Percentiles rank a stretch among this genome's conserved stretches.
These are phyloP conservation scores for Volvox africanus DNA, from an alignment of 139 green algal genomes.

Conservation along the genomic window DNA sequence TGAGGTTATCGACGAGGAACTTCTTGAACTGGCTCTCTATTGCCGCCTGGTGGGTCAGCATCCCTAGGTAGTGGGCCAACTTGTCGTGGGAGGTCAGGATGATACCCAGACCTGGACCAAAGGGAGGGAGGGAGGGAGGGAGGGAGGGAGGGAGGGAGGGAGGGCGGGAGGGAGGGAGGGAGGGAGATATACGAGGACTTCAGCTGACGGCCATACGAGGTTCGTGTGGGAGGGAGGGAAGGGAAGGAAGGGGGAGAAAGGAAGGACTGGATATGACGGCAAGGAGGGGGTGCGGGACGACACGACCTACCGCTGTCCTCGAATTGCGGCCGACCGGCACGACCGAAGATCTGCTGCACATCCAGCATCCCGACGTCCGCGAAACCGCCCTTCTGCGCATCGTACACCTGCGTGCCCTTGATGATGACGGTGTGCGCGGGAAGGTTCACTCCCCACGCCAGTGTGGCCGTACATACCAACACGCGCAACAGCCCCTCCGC, in stretches of 20 bases:
- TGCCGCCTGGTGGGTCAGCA: conserved; percentile 91
- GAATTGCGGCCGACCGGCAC: conserved; percentile 92
- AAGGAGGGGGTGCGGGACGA: not conserved
- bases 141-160: not conserved
- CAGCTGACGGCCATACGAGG: not conserved
- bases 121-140: not conserved
- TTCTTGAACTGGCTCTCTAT: conserved; percentile 92
- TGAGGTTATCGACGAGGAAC: conserved; percentile 80
- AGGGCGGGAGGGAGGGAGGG: not conserved
- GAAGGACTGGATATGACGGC: not conserved
- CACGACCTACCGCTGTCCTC: conserved; percentile 68
- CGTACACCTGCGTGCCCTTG: conserved; percentile 99
- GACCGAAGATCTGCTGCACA: conserved; percentile 99
- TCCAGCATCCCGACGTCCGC: conserved; percentile 96
- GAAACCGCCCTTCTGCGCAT: conserved; percentile 93
- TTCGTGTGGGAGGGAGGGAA: not conserved
- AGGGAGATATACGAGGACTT: not conserved
- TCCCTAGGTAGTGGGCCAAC: conserved; percentile 95
- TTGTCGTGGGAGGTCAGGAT: conserved; percentile 98
- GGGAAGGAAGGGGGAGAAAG: not conserved
- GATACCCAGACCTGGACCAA: conserved; percentile 70
- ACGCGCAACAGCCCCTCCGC: conserved; percentile 70
- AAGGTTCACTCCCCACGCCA: conserved; percentile 99
- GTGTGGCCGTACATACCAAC: conserved; percentile 95
- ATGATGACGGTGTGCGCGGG: conserved; percentile 97